phyloP scores from a whole-genome alignment of 2,329 filamentous ascomycete species.

The Thielaviopsis musarum region DNA sequence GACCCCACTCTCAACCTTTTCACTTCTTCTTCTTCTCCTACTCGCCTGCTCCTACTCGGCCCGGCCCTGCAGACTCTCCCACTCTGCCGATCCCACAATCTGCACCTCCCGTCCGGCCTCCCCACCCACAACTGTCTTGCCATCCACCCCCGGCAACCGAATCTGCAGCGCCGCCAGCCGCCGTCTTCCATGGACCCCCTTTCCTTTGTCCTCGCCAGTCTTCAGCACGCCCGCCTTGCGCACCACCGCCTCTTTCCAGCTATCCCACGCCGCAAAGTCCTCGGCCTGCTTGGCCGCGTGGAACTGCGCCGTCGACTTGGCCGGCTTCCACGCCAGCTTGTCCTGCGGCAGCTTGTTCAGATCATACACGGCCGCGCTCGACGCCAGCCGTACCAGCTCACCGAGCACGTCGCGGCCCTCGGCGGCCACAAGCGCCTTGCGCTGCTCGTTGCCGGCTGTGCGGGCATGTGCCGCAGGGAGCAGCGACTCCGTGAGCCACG shows the following conservation, averaged over 20 bases:
- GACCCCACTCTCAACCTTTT: background rate
- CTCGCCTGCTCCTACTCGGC: conserved; percentile 14
- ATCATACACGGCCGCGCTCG: conserved; percentile 39
- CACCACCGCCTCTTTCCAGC: conserved; percentile 38
- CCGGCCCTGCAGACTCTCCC: conserved; percentile 36
- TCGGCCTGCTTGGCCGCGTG: conserved; percentile 48
- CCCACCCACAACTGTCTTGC: conserved; percentile 25
- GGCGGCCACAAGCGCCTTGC: conserved; percentile 32
- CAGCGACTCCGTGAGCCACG: conserved; percentile 50
- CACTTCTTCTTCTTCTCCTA: background rate
- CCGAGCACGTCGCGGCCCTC: conserved; percentile 48
- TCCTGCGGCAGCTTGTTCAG: conserved; percentile 40
- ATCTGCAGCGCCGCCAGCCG: conserved; percentile 34
- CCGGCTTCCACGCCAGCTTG: conserved; percentile 49
- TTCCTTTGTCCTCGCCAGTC: conserved; percentile 7
- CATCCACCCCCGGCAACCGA: conserved; percentile 28
- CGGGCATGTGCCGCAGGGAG: conserved; percentile 17
- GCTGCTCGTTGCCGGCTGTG: conserved; percentile 7
- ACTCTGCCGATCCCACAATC: conserved; percentile 36
- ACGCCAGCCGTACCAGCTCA: conserved; percentile 46
- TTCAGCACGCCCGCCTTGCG: conserved; percentile 31
- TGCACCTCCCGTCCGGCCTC: conserved; percentile 26
- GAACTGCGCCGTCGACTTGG: conserved; percentile 45
- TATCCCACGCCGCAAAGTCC: conserved; percentile 44
- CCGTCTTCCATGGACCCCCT: conserved; percentile 15